Evolutionary conservation across 192 early-diverging fungal species (phyloP).

Genomic region (Phlyctochytrium bullatum): DNA sequence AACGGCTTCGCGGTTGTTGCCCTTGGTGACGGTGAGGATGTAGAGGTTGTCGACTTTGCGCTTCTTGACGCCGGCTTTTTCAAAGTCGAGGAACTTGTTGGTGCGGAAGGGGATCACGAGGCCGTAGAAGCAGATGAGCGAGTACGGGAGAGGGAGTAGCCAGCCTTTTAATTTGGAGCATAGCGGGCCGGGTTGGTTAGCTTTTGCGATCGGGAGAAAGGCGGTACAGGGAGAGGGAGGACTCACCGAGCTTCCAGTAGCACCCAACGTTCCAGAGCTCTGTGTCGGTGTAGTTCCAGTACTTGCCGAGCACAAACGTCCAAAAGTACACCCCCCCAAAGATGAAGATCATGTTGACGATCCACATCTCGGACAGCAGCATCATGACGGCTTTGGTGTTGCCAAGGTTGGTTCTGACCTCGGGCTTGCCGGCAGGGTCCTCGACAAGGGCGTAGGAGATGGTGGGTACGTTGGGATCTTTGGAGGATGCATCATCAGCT

Average conservation of each 20-base stretch:
- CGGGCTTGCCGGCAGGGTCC: constrained; percentile 16
- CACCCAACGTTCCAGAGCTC: constrained; percentile 53
- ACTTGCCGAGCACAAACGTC: constrained; percentile 44
- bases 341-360: constrained; percentile 47
- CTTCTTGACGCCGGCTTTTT: constrained; percentile 10
- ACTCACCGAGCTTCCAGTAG: constrained; percentile 57
- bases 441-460: constrained; percentile 47
- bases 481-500: not conserved
- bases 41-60: constrained; percentile 56
- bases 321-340: constrained; percentile 41
- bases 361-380: constrained; percentile 53
- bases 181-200: constrained; percentile 2
- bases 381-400: constrained; percentile 54
- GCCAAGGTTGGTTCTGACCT: constrained; percentile 48
- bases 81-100: constrained; percentile 51
- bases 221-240: not conserved
- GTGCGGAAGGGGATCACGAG: constrained; percentile 54
- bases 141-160: constrained; percentile 57
- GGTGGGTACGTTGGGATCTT: constrained; percentile 20
- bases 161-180: no score
- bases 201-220: not conserved
- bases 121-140: constrained; percentile 58
- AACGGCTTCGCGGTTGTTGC: constrained; percentile 54
- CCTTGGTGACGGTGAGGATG: constrained; percentile 58
- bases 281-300: constrained; percentile 41